Evolutionary conservation across 2,329 filamentous ascomycete genomes (phyloP), one percentile per base, ranked within the genome.

Genomic region (Penicillium sp.): DNA sequence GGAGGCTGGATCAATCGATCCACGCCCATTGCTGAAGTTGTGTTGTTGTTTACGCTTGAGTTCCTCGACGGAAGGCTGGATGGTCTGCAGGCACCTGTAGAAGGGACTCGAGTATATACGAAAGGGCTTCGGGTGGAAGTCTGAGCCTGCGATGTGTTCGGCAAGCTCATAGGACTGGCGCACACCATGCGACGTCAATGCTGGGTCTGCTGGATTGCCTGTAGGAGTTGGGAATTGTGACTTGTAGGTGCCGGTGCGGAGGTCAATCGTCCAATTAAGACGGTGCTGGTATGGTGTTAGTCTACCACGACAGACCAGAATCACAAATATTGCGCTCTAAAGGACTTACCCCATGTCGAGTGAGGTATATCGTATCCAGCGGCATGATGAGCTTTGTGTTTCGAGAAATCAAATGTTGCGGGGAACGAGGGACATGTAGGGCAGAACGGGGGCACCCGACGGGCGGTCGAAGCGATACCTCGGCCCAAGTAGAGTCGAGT

Each of bases 11-110:
- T 76, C 75, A 15, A 74, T 69, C 28, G 68, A 65, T 2, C 70
- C 68, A 31, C 41, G 24, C 7, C 16, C 45, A 51, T 60, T 51
- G 52, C 44, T 61, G 60, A 28, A 44, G 8, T 43, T 41, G 3
- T 42, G 43, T 31, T 54, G 18, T 6, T 54, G 51, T 46, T 54
- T 56, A 42, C 63, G 64, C 54, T 64, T 70, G 53, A 73, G 66
- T 45, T 66, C 73, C 57, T 74, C 74, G 4, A 84, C 76, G 10
- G 69, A 69, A n/a, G 91, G 90, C 44, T 81, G 78, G 47, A 95
- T 84, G 2, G 91, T 95, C 74, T 95, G 88, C 39, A 95, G 76
- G 68, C 91, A 96, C 59, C 91, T 84, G 71, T 94, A 95, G 74
- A 90, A 95, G 0, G 90, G 88, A 55, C 87, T 91, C 29, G 85